phyloP scores from a whole-genome alignment of 306 rosid species.

The Vicia sativa region DNA sequence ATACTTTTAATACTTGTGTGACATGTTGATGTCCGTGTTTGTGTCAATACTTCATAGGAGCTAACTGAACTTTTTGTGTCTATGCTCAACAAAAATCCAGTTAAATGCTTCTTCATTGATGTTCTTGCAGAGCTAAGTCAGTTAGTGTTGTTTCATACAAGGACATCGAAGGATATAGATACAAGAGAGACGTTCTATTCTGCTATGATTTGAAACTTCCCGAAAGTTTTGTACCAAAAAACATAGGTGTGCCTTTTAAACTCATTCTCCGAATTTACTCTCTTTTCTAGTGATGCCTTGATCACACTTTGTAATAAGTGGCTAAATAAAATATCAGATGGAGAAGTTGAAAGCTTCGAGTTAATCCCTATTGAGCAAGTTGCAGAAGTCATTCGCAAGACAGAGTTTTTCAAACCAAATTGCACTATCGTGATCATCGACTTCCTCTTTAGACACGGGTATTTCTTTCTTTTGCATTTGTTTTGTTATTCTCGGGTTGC shows the following conservation, averaged over 20 bases:
- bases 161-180: conserved; percentile 78
- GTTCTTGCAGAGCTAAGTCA: conserved; percentile 63
- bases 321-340: conserved; percentile 55
- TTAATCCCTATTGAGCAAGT: conserved; percentile 62
- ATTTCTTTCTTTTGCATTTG: conserved; percentile 30
- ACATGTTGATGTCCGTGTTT: no score
- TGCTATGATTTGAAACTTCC: conserved; percentile 92
- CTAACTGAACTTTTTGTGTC: conserved; percentile 9
- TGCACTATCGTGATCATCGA: conserved; percentile 74
- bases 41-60: background rate
- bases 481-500: no score
- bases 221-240: conserved; percentile 66
- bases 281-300: conserved; percentile 11
- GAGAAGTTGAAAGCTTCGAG: conserved; percentile 92
- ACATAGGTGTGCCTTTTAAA: conserved; percentile 60
- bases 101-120: conserved; percentile 28
- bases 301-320: conserved; percentile 25
- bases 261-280: conserved; percentile 17
- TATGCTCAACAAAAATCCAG: no score
- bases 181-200: conserved; percentile 78
- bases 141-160: conserved; percentile 80
- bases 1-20: no score
- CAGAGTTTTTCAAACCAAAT: conserved; percentile 71
- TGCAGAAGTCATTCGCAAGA: conserved; percentile 69
- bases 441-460: conserved; percentile 84